phyloP scores from a whole-genome alignment of 140 eudicot genomes.

The Bidens hawaiensis region DNA sequence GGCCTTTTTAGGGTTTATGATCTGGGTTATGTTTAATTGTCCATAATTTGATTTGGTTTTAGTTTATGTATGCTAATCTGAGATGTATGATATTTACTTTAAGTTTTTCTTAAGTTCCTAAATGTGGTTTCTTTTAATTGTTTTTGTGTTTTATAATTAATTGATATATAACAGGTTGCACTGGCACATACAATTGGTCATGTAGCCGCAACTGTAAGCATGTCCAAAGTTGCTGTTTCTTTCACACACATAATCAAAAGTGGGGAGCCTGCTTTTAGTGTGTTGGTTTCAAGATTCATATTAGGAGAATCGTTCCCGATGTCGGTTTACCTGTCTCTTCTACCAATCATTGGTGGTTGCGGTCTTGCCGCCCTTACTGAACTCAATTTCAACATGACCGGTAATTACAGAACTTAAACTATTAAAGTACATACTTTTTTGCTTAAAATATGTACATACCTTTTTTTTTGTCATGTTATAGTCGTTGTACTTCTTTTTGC shows the following conservation, averaged over 20 bases:
- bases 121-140: neutral
- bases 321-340: conserved; percentile 70
- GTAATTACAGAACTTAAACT: conserved; percentile 30
- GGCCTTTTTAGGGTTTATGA: conserved; percentile 7
- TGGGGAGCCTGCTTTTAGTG: conserved; percentile 97
- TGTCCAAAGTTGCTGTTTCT: conserved; percentile 98
- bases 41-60: neutral
- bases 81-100: too few species aligned
- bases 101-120: neutral
- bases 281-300: conserved; percentile 71
- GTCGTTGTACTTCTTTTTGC: neutral
- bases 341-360: conserved; percentile 95
- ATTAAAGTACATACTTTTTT: neutral
- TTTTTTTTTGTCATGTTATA: neutral
- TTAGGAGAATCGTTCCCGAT: conserved; percentile 82
- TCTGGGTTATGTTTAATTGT: conserved; percentile 4
- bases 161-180: conserved; percentile 57
- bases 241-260: conserved; percentile 96
- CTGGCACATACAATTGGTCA: conserved; percentile 97
- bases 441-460: neutral
- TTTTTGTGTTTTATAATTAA: neutral
- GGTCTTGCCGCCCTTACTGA: conserved; percentile 85
- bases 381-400: conserved; percentile 89
- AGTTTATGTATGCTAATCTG: neutral
- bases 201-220: conserved; percentile 97